Base-by-base conservation (phyloP, 2,329 filamentous ascomycete species). In the Penicillium oxalicum region DNA sequence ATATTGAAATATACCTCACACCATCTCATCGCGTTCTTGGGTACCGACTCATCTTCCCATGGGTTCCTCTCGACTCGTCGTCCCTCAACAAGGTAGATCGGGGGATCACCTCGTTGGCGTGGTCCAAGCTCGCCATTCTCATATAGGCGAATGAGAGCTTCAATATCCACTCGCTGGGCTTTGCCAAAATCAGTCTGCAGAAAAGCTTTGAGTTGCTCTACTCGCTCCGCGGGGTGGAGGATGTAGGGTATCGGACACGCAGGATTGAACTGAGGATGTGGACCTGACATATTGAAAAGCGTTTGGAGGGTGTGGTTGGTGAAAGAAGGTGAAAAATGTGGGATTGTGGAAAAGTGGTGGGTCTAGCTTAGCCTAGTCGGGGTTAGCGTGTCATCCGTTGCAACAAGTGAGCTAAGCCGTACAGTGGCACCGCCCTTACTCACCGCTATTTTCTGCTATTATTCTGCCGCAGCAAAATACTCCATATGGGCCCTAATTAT, bases 111-210 rank as follows among this genome's bases (percentile, higher is more conserved):
- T 9, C 13, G 36, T 38, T 25, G n/a, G 26, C 39, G 44, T 43
- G 48, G 44, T 25, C 44, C 34, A 27, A 47, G 34, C 9, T 47
- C 33, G 37, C 48, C 39, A 39, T 36, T 50, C 39, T 47, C 44
- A 32, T 50, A 47, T 33, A 50, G 38, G 27, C 32, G 8, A 34
- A 50, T 44, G 5, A 50, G 48, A 27, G 48, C 40, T 40, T 50
- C 39, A 32, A 49, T 39, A 25, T 42, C 45, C 25, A 49, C 47
- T 28, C 39, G 40, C 33, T 49, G 36, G 13, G 12, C 40, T 47
- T 43, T 4, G 35, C 44, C 48, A 27, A 46, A 38, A 9, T 38
- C 4, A 25, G 2, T 5, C 9, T 38, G 36, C 6, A 38, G 36
- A 25, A 38, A 38, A 24, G 13, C 36, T 38, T 38, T 38, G 13